phyloP scores from a whole-genome alignment of 495 filamentous ascomycete species.

The Talaromyces ruber region DNA sequence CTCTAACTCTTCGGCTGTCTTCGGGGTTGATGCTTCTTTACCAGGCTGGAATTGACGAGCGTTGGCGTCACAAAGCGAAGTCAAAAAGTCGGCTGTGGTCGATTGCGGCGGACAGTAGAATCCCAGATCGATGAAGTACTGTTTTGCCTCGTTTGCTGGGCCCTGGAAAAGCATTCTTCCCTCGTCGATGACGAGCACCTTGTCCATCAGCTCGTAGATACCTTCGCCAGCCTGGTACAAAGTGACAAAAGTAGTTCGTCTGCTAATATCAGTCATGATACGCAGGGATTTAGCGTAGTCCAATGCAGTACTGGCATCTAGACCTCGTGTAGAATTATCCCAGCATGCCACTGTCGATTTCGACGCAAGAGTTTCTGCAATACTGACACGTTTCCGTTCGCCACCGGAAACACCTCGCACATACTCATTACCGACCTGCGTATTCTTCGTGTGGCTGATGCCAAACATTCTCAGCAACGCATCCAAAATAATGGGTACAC shows the following conservation, averaged over 20 bases:
- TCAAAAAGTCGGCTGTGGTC: constrained; percentile 70
- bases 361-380: constrained; percentile 59
- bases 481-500: constrained; percentile 58
- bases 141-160: constrained; percentile 50
- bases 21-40: constrained; percentile 52
- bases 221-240: constrained; percentile 79
- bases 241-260: constrained; percentile 74
- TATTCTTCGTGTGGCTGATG: constrained; percentile 74
- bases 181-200: constrained; percentile 59
- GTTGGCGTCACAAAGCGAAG: constrained; percentile 66
- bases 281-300: constrained; percentile 72
- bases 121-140: constrained; percentile 63
- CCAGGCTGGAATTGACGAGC: constrained; percentile 58
- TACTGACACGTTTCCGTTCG: constrained; percentile 64
- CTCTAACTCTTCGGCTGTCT: constrained; percentile 57
- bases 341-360: constrained; percentile 58
- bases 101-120: constrained; percentile 58
- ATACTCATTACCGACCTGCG: constrained; percentile 76
- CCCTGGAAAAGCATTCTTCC: constrained; percentile 60
- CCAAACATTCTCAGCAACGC: constrained; percentile 65
- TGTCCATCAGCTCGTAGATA: constrained; percentile 77
- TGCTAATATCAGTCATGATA: constrained; percentile 75
- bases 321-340: constrained; percentile 73
- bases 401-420: constrained; percentile 67
- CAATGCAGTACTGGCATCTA: constrained; percentile 71